These are phyloP conservation scores for Chaetomium sp. DNA, from an alignment of 2,329 filamentous ascomycete genomes.

Conservation along the genomic window DNA sequence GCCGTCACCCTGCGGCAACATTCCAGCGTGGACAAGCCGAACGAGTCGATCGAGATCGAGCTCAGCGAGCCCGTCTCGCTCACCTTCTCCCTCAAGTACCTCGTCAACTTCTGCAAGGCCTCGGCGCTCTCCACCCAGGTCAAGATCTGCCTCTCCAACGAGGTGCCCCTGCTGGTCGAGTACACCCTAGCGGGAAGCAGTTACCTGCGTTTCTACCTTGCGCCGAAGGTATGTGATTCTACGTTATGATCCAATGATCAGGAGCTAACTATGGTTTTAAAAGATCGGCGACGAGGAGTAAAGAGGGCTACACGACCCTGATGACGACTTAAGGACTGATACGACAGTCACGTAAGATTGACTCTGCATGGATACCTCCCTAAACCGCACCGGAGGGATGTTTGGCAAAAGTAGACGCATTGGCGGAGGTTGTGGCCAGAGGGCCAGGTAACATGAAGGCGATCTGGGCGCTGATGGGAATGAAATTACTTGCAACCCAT, in stretches of 20 bases:
- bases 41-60: slow-evolving; percentile 83
- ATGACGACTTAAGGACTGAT: slow-evolving; percentile 19
- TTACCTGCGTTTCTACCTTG: slow-evolving; percentile 95
- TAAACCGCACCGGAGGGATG: slow-evolving; percentile 2
- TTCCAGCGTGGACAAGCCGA: slow-evolving; percentile 85
- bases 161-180: slow-evolving; percentile 94
- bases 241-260: background rate
- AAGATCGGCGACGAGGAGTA: slow-evolving; percentile 47
- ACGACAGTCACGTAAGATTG: slow-evolving; percentile 23
- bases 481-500: slow-evolving; percentile 21
- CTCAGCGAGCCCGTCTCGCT: slow-evolving; percentile 89
- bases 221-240: slow-evolving; percentile 76
- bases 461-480: slow-evolving; percentile 23
- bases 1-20: slow-evolving; percentile 89
- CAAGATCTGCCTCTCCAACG: slow-evolving; percentile 91
- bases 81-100: slow-evolving; percentile 98
- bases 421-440: slow-evolving; percentile 7
- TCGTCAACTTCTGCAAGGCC: slow-evolving; percentile 99
- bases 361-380: slow-evolving; percentile 24
- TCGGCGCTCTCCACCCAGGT: slow-evolving; percentile 78
- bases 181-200: slow-evolving; percentile 80
- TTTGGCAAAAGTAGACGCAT: slow-evolving; percentile 18
- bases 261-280: slow-evolving; percentile 28
- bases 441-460: slow-evolving; percentile 17
- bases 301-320: slow-evolving; percentile 24